phyloP scores from a whole-genome alignment of 2,329 filamentous ascomycete genomes.

The Periconia macrospinosa region DNA sequence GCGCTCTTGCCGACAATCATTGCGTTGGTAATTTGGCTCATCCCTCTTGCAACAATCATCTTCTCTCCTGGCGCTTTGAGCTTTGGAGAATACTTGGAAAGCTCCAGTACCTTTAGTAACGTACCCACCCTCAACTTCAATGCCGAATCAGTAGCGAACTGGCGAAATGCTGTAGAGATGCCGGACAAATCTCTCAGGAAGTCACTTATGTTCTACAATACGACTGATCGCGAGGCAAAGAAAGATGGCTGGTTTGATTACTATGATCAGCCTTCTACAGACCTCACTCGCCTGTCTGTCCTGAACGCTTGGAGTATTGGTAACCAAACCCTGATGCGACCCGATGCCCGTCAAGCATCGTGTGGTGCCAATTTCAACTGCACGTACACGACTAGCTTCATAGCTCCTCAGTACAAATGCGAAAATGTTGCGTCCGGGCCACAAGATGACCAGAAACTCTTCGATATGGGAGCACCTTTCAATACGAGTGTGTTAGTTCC shows the following conservation, averaged over 20 bases:
- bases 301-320: constrained; percentile 31
- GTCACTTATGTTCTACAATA: constrained; percentile 39
- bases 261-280: constrained; percentile 38
- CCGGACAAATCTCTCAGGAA: constrained; percentile 24
- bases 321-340: constrained; percentile 23
- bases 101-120: constrained; percentile 12
- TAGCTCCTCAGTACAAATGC: constrained; percentile 38
- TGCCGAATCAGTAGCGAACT: constrained; percentile 34
- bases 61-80: constrained; percentile 42
- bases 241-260: constrained; percentile 36
- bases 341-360: constrained; percentile 38
- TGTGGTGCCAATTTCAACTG: constrained; percentile 41
- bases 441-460: constrained; percentile 20
- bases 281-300: constrained; percentile 30
- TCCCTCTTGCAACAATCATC: constrained; percentile 41
- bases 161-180: constrained; percentile 30
- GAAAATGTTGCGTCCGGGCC: constrained; percentile 26
- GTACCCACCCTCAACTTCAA: constrained; percentile 35
- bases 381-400: constrained; percentile 33
- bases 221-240: constrained; percentile 25
- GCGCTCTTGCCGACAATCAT: constrained; percentile 30
- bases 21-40: constrained; percentile 37
- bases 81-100: constrained; percentile 35
- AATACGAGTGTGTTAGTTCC: constrained; percentile 34
- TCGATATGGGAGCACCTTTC: constrained; percentile 32